Percentiles rank a stretch among this genome's conserved stretches.
Evolutionary conservation across 257 asterid genomes (phyloP).

Genomic region (Forsythia viridissima): DNA sequence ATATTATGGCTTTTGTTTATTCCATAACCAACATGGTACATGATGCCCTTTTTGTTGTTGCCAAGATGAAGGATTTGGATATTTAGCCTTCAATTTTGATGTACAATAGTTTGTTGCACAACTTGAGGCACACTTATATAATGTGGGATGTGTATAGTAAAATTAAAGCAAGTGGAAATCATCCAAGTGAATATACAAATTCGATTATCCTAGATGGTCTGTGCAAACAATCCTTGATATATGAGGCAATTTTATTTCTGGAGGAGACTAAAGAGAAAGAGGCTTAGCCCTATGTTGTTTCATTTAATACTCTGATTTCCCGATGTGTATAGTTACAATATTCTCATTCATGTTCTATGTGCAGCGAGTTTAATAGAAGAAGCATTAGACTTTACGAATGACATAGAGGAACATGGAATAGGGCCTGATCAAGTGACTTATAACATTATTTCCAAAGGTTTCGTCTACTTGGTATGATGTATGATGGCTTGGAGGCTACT

Average conservation of each 20-base stretch:
- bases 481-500: constrained; percentile 40
- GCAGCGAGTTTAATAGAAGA: constrained; percentile 66
- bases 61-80: constrained; percentile 62
- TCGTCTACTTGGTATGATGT: constrained; percentile 58
- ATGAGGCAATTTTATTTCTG: constrained; percentile 61
- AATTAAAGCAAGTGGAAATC: constrained; percentile 45
- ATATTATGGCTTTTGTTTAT: constrained; percentile 66
- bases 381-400: constrained; percentile 53
- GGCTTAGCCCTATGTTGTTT: constrained; percentile 48
- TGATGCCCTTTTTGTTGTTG: constrained; percentile 65
- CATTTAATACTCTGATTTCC: constrained; percentile 70
- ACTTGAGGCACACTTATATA: constrained; percentile 51
- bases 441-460: constrained; percentile 68
- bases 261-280: constrained; percentile 38
- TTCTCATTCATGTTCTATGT: constrained; percentile 69
- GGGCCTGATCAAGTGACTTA: constrained; percentile 69
- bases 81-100: constrained; percentile 61
- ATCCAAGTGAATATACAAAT: constrained; percentile 52
- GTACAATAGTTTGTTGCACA: constrained; percentile 63
- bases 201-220: constrained; percentile 70
- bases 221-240: constrained; percentile 61
- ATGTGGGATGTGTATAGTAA: constrained; percentile 54
- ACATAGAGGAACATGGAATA: constrained; percentile 74
- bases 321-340: constrained; percentile 68
- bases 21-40: constrained; percentile 56